A percentile compares a stretch with the other conserved stretches of the same genome.
Evolutionary conservation across 2,329 filamentous ascomycete species (phyloP).

Genomic region (Domatiomyces globalis): DNA sequence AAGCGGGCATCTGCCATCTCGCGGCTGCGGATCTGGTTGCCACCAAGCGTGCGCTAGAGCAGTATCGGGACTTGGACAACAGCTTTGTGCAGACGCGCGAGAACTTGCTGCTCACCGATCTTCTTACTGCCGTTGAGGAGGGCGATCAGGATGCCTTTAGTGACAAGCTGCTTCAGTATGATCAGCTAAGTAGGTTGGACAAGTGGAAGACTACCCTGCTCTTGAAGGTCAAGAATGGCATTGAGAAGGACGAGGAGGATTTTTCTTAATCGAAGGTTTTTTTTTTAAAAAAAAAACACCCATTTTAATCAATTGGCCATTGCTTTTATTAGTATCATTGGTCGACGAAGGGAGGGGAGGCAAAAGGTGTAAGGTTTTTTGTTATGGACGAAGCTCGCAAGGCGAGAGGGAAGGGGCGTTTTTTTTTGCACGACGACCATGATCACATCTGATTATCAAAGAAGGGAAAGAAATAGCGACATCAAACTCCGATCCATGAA

Average conservation of each 20-base stretch:
- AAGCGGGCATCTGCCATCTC: conserved; percentile 83
- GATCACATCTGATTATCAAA: no score
- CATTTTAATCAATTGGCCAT: not conserved
- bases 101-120: conserved; percentile 63
- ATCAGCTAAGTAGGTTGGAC: conserved; percentile 84
- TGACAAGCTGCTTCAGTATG: conserved; percentile 76
- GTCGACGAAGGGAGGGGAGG: no score
- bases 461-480: no score
- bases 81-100: conserved; percentile 66
- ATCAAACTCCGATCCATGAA: no score
- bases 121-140: conserved; percentile 59
- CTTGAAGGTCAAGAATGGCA: conserved; percentile 67
- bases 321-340: no score
- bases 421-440: no score
- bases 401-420: no score
- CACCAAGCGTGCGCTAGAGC: conserved; percentile 63
- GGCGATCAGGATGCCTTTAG: conserved; percentile 71
- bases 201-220: conserved; percentile 92
- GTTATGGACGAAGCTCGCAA: no score
- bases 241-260: conserved; percentile 57
- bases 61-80: conserved; percentile 66
- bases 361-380: no score
- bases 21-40: conserved; percentile 63
- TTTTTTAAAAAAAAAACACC: not conserved
- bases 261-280: conserved; percentile 40